Evolutionary conservation across 2,329 filamentous ascomycete species (phyloP), one percentile per base, ranked within the genome.

Genomic region (Parascedosporium putredinis): DNA sequence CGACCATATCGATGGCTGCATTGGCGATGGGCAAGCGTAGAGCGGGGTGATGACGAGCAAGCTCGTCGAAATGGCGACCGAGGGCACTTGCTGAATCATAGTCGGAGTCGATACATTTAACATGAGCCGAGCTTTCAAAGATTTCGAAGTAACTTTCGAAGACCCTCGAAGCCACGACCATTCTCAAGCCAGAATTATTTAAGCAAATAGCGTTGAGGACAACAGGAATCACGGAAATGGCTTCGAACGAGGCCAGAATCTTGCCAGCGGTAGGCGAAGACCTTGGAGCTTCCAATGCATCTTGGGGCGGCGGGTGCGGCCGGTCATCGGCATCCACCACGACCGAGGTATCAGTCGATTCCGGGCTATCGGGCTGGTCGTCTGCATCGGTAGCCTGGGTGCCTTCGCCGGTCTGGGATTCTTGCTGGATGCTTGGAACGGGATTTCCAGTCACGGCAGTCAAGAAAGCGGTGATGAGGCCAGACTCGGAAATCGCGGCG

Each of bases 191-290:
- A 24, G 80, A 74, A 54, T 87, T 84, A 58, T 96, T 96, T 50
- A 99, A 70, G 57, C 88, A 98, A 49, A 99, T 95, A 4, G 93
- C 90, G 54, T 91, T 91, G 58, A 98, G 85, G 2, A 91, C 89
- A 51, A 84, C 81, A 0, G 93, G 90, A 3, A 98, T 82, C 51
- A 87, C 85, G 31, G 81, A 81, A 55, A 98, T 94, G 42, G 90
- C 88, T 60, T 98, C 94, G 3, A 82, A 75, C 1, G 90, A 87
- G n/a, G 91, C 81, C 52, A 96, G 71, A 50, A 98, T 91, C 3
- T 88, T 88, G 38, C 74, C 68, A 24, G 86, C 86, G 23, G 81
- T 63, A 4, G 67, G 63, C 14, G 64, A 63, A 34, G 66, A 62
- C 31, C 72, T 66, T 10, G 69, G 65, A 31, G 64, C 61, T 45